phyloP scores from a whole-genome alignment of 202 grass and related monocot species.

The Dendrocalamus latiflorus region DNA sequence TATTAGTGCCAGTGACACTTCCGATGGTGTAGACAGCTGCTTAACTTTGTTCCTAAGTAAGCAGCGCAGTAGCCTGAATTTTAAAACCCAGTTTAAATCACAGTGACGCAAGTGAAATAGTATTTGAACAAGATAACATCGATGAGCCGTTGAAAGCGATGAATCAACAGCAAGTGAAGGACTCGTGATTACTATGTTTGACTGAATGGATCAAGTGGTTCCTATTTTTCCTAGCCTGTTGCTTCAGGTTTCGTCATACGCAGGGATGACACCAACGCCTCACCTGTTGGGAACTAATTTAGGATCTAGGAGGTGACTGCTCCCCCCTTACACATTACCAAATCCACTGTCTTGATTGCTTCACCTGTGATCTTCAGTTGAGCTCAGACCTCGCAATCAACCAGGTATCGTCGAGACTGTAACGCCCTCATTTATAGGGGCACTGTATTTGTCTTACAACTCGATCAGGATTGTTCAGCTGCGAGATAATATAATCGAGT shows the following conservation, averaged over 20 bases:
- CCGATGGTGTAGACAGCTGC: neutral
- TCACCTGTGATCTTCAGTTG: neutral
- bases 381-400: neutral
- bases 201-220: neutral
- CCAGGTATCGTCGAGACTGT: neutral
- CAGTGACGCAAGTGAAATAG: neutral
- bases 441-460: too few relatives aligned
- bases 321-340: neutral
- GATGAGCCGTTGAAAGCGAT: neutral
- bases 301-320: neutral
- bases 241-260: neutral
- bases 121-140: neutral
- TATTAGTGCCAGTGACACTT: neutral
- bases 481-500: too few relatives aligned
- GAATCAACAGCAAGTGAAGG: neutral
- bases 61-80: neutral
- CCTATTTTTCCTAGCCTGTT: neutral
- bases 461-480: too few relatives aligned
- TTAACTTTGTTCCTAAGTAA: neutral
- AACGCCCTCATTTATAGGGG: too few relatives aligned
- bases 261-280: neutral
- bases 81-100: neutral
- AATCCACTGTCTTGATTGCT: neutral
- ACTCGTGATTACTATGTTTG: neutral
- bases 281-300: neutral